Conservation (phyloP, 2,329 filamentous ascomycete species). For the Fusarium buharicum region DNA sequence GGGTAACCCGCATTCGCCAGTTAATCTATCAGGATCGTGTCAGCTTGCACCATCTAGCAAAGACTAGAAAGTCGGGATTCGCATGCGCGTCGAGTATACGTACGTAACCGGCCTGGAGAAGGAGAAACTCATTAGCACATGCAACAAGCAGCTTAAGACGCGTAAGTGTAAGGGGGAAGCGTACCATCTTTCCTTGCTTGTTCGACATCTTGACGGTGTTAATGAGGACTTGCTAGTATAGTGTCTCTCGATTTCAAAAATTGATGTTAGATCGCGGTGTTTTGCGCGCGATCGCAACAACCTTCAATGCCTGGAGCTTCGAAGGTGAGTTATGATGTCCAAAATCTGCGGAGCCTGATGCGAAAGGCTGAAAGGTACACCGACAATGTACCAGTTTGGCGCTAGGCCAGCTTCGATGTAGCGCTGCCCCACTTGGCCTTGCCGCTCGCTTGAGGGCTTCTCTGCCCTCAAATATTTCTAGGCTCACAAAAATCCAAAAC, state of each 20-base stretch:
- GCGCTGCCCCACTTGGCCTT: slow-evolving; percentile 36
- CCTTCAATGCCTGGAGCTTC: slow-evolving; percentile 58
- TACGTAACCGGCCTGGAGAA: slow-evolving; percentile 75
- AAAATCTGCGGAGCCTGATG: slow-evolving; percentile 60
- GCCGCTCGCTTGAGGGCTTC: slow-evolving; percentile 52
- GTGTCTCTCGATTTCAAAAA: slow-evolving; percentile 56
- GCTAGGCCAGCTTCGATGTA: slow-evolving; percentile 42
- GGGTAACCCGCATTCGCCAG: slow-evolving; percentile 97
- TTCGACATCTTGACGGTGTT: slow-evolving; percentile 58
- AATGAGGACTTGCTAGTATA: slow-evolving; percentile 48
- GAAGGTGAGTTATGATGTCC: slow-evolving; percentile 53
- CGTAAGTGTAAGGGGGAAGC: slow-evolving; percentile 50
- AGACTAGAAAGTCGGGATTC: neutral
- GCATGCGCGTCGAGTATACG: slow-evolving; percentile 51
- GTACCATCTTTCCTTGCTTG: slow-evolving; percentile 99
- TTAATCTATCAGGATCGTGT: slow-evolving; percentile 76
- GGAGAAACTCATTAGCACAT: slow-evolving; percentile 68
- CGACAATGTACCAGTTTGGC: slow-evolving; percentile 43
- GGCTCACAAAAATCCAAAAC: slow-evolving; percentile 51
- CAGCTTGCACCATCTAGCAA: slow-evolving; percentile 14
- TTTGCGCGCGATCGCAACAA: slow-evolving; percentile 53
- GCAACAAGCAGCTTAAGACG: slow-evolving; percentile 53
- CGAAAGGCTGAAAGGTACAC: slow-evolving; percentile 54
- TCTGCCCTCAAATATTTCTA: slow-evolving; percentile 55
- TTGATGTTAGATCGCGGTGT: slow-evolving; percentile 53